phyloP scores from a whole-genome alignment of 2,329 filamentous ascomycete species.

The Colletotrichum magnum region DNA sequence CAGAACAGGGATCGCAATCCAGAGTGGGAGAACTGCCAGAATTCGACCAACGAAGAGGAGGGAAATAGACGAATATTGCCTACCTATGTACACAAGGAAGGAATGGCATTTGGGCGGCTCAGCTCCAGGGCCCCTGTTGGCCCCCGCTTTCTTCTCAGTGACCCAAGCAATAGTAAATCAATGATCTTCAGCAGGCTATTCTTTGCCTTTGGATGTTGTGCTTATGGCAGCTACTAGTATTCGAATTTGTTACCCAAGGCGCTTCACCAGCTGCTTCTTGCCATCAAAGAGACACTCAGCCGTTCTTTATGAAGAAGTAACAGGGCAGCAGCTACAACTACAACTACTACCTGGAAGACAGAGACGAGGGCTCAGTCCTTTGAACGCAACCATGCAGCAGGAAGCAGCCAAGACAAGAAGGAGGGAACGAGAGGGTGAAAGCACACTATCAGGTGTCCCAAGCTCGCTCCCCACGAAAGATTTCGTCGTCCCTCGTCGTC shows the following conservation, averaged over 20 bases:
- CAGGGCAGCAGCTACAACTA: background rate
- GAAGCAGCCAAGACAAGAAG: background rate
- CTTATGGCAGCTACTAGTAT: background rate
- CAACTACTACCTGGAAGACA: background rate
- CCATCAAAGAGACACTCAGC: background rate
- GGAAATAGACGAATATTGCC: background rate
- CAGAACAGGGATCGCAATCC: background rate
- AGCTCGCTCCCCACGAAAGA: conserved; percentile 13
- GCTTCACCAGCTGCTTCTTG: background rate
- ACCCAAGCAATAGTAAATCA: background rate
- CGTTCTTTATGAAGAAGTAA: background rate
- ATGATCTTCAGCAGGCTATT: background rate
- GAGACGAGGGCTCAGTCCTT: background rate
- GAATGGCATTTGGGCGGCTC: background rate
- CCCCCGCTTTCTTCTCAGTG: background rate
- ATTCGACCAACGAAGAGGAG: background rate
- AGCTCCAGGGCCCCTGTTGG: background rate
- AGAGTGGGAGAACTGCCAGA: background rate
- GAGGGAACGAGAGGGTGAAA: background rate
- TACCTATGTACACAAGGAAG: background rate
- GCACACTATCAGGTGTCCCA: background rate
- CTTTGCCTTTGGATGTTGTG: too few species aligned
- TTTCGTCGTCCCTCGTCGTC: background rate
- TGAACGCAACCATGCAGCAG: conserved; percentile 4
- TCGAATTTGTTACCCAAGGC: background rate